phyloP scores from a whole-genome alignment of 768 basidiomycete species.

The Myochromella boudieri region DNA sequence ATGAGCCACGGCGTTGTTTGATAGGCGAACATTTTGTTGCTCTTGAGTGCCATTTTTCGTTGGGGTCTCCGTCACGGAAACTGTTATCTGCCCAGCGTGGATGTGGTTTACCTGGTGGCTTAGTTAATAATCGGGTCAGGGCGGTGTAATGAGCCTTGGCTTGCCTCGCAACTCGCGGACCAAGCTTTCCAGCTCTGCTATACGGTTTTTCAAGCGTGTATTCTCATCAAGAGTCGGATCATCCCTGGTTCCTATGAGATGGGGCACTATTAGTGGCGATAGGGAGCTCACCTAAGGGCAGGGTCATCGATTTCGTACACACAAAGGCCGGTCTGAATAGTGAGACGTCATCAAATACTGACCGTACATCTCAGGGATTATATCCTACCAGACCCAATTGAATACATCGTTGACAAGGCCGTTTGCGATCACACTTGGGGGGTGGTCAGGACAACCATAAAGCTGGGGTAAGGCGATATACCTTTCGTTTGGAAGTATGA shows the following conservation, averaged over 20 bases:
- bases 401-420: constrained; percentile 89
- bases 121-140: not conserved
- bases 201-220: constrained; percentile 80
- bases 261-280: not conserved
- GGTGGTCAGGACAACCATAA: constrained; percentile 9
- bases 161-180: constrained; percentile 85
- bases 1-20: constrained; percentile 38
- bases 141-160: not conserved
- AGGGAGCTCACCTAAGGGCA: constrained; percentile 57
- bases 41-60: constrained; percentile 85
- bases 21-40: constrained; percentile 65
- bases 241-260: constrained; percentile 48
- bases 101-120: constrained; percentile 71
- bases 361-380: constrained; percentile 7
- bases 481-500: constrained; percentile 94
- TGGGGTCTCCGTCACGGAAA: constrained; percentile 78
- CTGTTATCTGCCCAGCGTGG: constrained; percentile 82
- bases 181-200: constrained; percentile 90
- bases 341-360: not conserved
- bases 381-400: constrained; percentile 76
- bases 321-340: constrained; percentile 80
- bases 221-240: constrained; percentile 88
- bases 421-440: constrained; percentile 82
- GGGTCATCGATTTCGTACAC: constrained; percentile 95
- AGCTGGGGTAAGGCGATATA: constrained; percentile 29